Evolutionary conservation across 805 yeast species (phyloP).

Genomic region (Saitoella complicata): DNA sequence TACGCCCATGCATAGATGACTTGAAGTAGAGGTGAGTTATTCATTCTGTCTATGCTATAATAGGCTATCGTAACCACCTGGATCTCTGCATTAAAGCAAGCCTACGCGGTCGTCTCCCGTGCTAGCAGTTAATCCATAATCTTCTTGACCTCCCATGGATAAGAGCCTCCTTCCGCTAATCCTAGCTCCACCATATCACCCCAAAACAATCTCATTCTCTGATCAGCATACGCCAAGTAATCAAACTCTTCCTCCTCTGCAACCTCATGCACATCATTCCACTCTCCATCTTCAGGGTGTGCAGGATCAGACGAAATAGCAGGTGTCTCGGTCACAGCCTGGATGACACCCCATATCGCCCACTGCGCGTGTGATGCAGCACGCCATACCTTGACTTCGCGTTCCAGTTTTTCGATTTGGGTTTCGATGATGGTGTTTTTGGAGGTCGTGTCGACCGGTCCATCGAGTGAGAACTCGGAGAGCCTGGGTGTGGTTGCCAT

Average conservation of each 20-base stretch:
- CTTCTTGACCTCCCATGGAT: no score
- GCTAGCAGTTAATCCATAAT: no score
- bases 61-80: no score
- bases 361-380: constrained; percentile 64
- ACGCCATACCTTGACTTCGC: constrained; percentile 64
- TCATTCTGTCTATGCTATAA: no score
- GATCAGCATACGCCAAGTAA: constrained; percentile 55
- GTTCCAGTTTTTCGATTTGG: constrained; percentile 36
- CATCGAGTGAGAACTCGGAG: neutral
- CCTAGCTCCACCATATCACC: constrained; percentile 58
- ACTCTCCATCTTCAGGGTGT: constrained; percentile 15
- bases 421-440: constrained; percentile 25
- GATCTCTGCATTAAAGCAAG: no score
- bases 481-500: constrained; percentile 12
- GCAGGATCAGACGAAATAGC: neutral
- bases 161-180: constrained; percentile 15
- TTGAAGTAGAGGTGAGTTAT: no score
- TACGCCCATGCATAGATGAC: no score
- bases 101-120: no score
- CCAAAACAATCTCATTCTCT: constrained; percentile 57
- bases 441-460: constrained; percentile 15
- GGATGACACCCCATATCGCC: constrained; percentile 81
- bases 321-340: constrained; percentile 39
- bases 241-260: constrained; percentile 36
- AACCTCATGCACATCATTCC: constrained; percentile 19